Percentiles rank a stretch among this genome's conserved stretches.
Conservation (phyloP, 2,329 filamentous ascomycete genomes). For the Nemania sp. region DNA sequence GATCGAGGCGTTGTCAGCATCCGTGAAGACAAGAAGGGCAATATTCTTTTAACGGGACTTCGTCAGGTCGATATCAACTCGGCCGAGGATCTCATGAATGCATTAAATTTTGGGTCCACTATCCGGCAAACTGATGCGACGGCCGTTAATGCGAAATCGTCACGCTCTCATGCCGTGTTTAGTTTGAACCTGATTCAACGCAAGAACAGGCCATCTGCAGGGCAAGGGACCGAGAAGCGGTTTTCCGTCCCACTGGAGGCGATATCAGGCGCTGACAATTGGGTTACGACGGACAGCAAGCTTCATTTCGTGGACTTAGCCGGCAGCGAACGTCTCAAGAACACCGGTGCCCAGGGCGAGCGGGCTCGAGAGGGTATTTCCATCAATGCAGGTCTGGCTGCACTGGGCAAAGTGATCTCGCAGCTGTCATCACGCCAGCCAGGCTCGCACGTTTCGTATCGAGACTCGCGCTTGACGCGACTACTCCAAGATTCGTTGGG, state of each 20-base stretch:
- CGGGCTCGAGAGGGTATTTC: slow-evolving; percentile 95
- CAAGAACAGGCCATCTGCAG: slow-evolving; percentile 61
- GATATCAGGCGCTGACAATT: slow-evolving; percentile 66
- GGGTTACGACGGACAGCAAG: slow-evolving; percentile 94
- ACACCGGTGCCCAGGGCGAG: slow-evolving; percentile 93
- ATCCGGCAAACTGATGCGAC: slow-evolving; percentile 97
- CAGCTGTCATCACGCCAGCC: slow-evolving; percentile 89
- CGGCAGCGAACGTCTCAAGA: slow-evolving; percentile 94
- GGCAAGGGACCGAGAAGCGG: slow-evolving; percentile 74
- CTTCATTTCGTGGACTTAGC: slow-evolving; percentile 98
- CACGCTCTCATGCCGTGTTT: slow-evolving; percentile 95
- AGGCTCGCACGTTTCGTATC: slow-evolving; percentile 93
- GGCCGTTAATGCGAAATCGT: slow-evolving; percentile 96
- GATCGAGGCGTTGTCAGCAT: slow-evolving; percentile 86
- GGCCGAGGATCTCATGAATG: slow-evolving; percentile 86
- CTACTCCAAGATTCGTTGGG: slow-evolving; percentile 95
- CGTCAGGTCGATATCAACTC: slow-evolving; percentile 88
- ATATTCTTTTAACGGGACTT: slow-evolving; percentile 90
- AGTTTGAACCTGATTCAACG: slow-evolving; percentile 91
- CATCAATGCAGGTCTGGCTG: slow-evolving; percentile 94
- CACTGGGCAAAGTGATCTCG: slow-evolving; percentile 96
- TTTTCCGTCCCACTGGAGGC: slow-evolving; percentile 85
- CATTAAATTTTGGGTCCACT: slow-evolving; percentile 87
- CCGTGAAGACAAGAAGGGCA: slow-evolving; percentile 90
- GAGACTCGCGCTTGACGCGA: slow-evolving; percentile 95